Evolutionary conservation across 139 green algal species (phyloP).

Genomic region (Edaphochlamys debaryana): DNA sequence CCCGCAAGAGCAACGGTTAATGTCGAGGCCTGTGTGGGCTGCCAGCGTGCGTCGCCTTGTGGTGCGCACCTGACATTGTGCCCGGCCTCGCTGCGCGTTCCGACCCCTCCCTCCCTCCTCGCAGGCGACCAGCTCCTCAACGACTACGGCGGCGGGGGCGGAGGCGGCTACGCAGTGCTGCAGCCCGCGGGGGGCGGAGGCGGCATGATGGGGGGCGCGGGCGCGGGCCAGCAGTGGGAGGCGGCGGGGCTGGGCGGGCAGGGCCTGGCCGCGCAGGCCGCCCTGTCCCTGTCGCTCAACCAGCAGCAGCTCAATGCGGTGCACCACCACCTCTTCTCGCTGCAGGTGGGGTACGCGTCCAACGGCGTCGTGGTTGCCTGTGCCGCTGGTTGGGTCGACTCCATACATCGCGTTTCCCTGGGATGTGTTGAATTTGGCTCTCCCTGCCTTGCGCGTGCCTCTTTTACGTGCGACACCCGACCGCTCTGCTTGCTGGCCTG

Average conservation of each 20-base stretch:
- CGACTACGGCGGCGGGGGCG: not conserved
- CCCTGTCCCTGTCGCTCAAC: not conserved
- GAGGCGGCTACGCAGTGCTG: not conserved
- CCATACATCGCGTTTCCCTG: not conserved
- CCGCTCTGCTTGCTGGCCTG: too few relatives aligned
- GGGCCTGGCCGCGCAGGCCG: too few relatives aligned
- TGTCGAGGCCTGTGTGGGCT: too few relatives aligned
- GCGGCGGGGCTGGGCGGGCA: too few relatives aligned
- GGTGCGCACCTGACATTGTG: not conserved
- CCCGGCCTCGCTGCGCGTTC: too few relatives aligned
- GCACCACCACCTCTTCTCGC: constrained; percentile 48
- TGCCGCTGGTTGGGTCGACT: too few relatives aligned
- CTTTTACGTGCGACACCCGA: not conserved
- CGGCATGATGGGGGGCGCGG: not conserved
- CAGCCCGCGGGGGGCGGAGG: not conserved
- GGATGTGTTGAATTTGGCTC: not conserved
- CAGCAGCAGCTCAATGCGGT: constrained; percentile 18
- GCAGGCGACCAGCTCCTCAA: not conserved
- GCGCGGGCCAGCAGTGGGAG: not conserved
- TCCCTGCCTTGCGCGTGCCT: not conserved
- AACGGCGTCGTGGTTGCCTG: too few relatives aligned
- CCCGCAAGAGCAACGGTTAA: not conserved
- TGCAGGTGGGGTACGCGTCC: constrained; percentile 26
- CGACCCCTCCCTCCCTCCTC: not conserved
- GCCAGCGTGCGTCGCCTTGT: too few relatives aligned